These are phyloP conservation scores for Pisolithus sp. DNA, from an alignment of 768 basidiomycete species.

Conservation along the genomic window DNA sequence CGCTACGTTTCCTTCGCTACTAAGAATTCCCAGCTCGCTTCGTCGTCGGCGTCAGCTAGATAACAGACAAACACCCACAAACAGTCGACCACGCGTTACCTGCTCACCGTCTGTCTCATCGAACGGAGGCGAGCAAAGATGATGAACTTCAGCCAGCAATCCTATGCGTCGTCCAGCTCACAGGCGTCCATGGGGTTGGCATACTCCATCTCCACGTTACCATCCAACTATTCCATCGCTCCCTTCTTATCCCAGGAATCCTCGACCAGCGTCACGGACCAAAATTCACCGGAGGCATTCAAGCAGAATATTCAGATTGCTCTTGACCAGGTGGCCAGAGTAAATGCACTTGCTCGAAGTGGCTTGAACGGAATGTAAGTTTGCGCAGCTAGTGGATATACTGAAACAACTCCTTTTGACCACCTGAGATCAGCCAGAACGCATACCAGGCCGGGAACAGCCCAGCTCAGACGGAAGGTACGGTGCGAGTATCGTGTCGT, in stretches of 20 bases:
- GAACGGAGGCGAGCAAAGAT: too few relatives aligned
- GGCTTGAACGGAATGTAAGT: conserved; percentile 51
- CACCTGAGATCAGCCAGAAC: conserved; percentile 39
- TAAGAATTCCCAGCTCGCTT: too few relatives aligned
- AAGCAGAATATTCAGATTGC: conserved; percentile 48
- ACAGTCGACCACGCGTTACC: neutral
- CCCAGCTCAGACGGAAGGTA: conserved; percentile 52
- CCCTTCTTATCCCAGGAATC: conserved; percentile 26
- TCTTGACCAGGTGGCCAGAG: conserved; percentile 41
- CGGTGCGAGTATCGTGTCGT: too few relatives aligned
- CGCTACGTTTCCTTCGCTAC: too few relatives aligned
- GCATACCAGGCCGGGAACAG: conserved; percentile 53
- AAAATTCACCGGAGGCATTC: conserved; percentile 57
- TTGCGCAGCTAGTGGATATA: too few relatives aligned
- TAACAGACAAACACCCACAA: neutral
- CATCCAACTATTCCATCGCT: conserved; percentile 9
- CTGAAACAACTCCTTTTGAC: too few relatives aligned
- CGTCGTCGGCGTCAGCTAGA: too few relatives aligned
- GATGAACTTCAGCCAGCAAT: conserved; percentile 4
- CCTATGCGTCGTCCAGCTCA: conserved; percentile 9
- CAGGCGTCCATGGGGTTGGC: conserved; percentile 11
- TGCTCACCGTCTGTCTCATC: too few relatives aligned
- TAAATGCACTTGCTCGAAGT: conserved; percentile 44
- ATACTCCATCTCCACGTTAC: conserved; percentile 14
- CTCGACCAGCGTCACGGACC: conserved; percentile 29